These are phyloP conservation scores for Lachnellula occidentalis DNA, from an alignment of 2,329 filamentous ascomycete genomes.

Conservation along the genomic window DNA sequence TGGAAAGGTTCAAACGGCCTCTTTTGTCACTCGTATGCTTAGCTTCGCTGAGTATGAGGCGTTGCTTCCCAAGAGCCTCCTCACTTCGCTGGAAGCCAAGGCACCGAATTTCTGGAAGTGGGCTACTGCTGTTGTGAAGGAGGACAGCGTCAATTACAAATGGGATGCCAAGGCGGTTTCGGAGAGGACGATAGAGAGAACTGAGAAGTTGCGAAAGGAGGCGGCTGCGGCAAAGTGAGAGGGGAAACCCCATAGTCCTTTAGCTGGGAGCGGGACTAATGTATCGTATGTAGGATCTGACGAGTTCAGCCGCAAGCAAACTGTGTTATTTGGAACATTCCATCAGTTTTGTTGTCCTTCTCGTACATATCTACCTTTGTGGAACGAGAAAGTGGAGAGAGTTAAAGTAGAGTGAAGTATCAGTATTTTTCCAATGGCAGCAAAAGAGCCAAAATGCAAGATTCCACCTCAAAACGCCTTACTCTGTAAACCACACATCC, in stretches of 20 bases:
- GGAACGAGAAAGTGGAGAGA: no score
- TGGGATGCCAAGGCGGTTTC: conserved; percentile 50
- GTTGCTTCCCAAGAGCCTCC: conserved; percentile 46
- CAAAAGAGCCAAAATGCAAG: no score
- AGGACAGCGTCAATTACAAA: conserved; percentile 61
- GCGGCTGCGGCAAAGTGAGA: neutral
- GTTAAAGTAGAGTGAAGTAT: no score
- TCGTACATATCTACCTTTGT: no score
- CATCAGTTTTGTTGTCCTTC: no score
- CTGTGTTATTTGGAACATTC: no score
- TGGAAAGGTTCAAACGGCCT: conserved; percentile 53
- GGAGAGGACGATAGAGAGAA: conserved; percentile 37
- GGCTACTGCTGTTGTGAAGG: conserved; percentile 52
- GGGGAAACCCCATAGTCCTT: no score
- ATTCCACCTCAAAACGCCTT: no score
- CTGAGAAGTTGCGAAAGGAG: conserved; percentile 25
- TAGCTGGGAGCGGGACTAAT: no score
- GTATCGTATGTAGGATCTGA: no score
- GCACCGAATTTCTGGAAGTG: conserved; percentile 66
- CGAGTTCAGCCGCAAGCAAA: no score
- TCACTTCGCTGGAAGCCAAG: conserved; percentile 42
- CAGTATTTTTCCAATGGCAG: no score
- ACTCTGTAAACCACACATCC: neutral
- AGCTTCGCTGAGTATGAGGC: conserved; percentile 47
- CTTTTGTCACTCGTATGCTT: conserved; percentile 60